Evolutionary conservation across 1,284 basidiomycete species (phyloP).

Genomic region (Blastosporella zonata): DNA sequence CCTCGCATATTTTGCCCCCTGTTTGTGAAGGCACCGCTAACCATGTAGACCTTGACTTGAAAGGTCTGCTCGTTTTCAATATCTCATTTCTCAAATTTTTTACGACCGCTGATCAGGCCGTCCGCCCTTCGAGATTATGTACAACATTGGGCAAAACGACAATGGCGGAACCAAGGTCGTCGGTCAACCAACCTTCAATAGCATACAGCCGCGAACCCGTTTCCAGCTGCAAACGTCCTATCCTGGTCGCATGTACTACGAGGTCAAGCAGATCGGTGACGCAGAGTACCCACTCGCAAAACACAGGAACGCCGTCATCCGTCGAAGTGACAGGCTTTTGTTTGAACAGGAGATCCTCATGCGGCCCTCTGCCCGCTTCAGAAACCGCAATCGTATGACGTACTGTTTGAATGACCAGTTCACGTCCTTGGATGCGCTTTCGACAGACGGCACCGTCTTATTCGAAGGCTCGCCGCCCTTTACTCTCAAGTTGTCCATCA

Average conservation of each 20-base stretch:
- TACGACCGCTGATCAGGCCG: slow-evolving; percentile 46
- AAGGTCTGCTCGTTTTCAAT: slow-evolving; percentile 44
- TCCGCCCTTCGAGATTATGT: slow-evolving; percentile 85
- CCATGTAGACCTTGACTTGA: slow-evolving; percentile 77
- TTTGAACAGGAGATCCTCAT: slow-evolving; percentile 82
- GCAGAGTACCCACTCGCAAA: slow-evolving; percentile 77
- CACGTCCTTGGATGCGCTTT: slow-evolving; percentile 45
- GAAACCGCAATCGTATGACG: slow-evolving; percentile 59
- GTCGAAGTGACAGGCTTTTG: slow-evolving; percentile 59
- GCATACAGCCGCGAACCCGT: slow-evolving; percentile 78
- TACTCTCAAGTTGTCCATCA: slow-evolving; percentile 72
- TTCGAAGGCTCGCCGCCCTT: slow-evolving; percentile 89
- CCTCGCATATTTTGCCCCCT: slow-evolving; percentile 66
- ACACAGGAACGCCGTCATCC: slow-evolving; percentile 57
- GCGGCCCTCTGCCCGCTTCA: slow-evolving; percentile 78
- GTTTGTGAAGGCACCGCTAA: slow-evolving; percentile 82
- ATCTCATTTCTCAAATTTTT: slow-evolving; percentile 1
- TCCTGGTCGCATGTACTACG: slow-evolving; percentile 84
- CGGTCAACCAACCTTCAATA: slow-evolving; percentile 78
- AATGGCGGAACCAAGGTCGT: slow-evolving; percentile 59
- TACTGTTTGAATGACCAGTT: slow-evolving; percentile 78
- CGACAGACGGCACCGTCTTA: slow-evolving; percentile 61
- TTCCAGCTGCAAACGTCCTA: slow-evolving; percentile 82
- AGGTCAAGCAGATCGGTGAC: slow-evolving; percentile 87
- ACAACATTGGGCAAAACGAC: slow-evolving; percentile 69